phyloP scores from a whole-genome alignment of 768 basidiomycete species.

The Pisolithus orientalis region DNA sequence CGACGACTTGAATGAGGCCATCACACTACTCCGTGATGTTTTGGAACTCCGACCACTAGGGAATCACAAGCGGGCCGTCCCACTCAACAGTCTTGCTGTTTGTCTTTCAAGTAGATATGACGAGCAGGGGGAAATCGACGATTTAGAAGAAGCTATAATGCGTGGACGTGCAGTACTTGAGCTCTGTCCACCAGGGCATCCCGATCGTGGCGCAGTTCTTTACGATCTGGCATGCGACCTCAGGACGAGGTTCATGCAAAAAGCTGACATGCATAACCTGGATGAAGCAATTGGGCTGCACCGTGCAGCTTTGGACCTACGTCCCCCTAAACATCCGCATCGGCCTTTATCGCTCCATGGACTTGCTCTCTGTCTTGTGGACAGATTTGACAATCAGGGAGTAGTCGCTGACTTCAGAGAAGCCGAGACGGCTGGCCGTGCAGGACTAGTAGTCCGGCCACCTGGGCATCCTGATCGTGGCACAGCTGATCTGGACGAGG shows the following conservation, averaged over 20 bases:
- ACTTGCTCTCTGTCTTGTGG: slow-evolving; percentile 1
- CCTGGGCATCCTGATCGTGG: neutral
- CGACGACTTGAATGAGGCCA: no score
- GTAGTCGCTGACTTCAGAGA: neutral
- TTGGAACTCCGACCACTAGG: neutral
- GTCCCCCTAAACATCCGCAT: slow-evolving; percentile 6
- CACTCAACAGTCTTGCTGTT: neutral
- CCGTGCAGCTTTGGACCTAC: slow-evolving; percentile 7
- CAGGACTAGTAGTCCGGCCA: neutral
- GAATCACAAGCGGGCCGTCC: neutral
- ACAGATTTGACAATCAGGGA: no score
- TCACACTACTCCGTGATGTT: no score
- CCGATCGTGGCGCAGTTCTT: neutral
- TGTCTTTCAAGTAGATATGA: neutral
- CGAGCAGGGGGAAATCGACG: neutral
- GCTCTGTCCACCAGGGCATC: slow-evolving; percentile 4
- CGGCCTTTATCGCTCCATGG: slow-evolving; percentile 2
- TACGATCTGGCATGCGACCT: slow-evolving; percentile 10
- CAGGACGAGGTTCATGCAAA: slow-evolving; percentile 3
- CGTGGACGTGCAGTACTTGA: slow-evolving; percentile 3
- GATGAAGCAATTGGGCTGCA: slow-evolving; percentile 4
- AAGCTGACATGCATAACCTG: no score
- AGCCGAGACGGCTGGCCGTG: neutral
- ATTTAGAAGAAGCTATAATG: slow-evolving; percentile 9
- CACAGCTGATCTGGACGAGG: neutral